Evolutionary conservation across 805 yeast species (phyloP).

Genomic region (Lipomyces japonicus): DNA sequence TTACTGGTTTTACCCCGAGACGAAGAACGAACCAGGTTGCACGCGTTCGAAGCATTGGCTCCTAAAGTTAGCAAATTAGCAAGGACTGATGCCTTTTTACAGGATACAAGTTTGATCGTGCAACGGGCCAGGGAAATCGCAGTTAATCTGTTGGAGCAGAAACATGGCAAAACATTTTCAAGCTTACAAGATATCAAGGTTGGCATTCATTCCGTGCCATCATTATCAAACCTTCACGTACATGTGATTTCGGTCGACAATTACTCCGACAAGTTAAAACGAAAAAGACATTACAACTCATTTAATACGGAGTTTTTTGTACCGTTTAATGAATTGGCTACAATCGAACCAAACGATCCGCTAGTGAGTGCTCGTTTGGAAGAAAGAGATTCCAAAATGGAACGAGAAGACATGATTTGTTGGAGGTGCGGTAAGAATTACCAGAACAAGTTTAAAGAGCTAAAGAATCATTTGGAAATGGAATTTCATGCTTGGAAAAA

Average conservation of each 20-base stretch:
- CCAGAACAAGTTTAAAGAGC: slow-evolving; percentile 42
- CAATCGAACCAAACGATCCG: slow-evolving; percentile 25
- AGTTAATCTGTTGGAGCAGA: slow-evolving; percentile 26
- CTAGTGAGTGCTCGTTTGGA: slow-evolving; percentile 42
- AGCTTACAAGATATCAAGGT: slow-evolving; percentile 40
- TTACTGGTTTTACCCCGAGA: slow-evolving; percentile 58
- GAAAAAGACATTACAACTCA: slow-evolving; percentile 65
- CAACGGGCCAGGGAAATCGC: slow-evolving; percentile 39
- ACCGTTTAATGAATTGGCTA: slow-evolving; percentile 49
- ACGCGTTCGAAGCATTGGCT: slow-evolving; percentile 52
- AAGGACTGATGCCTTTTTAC: slow-evolving; percentile 33
- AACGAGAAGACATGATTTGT: slow-evolving; percentile 46
- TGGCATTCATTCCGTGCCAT: slow-evolving; percentile 71
- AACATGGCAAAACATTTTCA: slow-evolving; percentile 13
- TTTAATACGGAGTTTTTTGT: slow-evolving; percentile 66
- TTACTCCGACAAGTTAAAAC: slow-evolving; percentile 51
- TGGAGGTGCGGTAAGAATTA: slow-evolving; percentile 44
- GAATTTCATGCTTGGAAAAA: slow-evolving; percentile 32
- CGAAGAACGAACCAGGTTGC: slow-evolving; percentile 40
- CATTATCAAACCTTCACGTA: slow-evolving; percentile 64
- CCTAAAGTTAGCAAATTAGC: slow-evolving; percentile 27
- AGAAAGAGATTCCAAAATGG: slow-evolving; percentile 41
- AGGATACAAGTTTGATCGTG: slow-evolving; percentile 37
- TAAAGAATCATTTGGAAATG: slow-evolving; percentile 43
- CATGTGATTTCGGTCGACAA: slow-evolving; percentile 70